Evolutionary conservation across 192 early-diverging fungal genomes (phyloP), one percentile per base, ranked within the genome.

Genomic region (Mortierella alpina): DNA sequence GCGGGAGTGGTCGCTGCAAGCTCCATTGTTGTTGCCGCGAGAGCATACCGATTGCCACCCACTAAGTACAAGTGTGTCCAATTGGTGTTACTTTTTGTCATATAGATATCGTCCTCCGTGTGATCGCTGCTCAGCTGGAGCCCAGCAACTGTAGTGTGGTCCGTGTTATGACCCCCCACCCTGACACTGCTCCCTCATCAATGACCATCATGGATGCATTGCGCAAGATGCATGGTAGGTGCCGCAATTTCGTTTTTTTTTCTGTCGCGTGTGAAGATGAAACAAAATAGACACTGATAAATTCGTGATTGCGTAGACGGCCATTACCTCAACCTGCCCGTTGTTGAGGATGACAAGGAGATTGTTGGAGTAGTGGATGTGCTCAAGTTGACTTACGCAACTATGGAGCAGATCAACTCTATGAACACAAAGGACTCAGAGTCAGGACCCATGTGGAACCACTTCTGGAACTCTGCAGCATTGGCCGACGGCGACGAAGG

Each of bases 131-230:
- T 70, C 90, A 93, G 17, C 84, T 98, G 59, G 92, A 96, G 75
- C 96, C 98, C 68, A 87, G 86, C 59, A 95, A 91, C 39, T 97
- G 96, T 75, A 92, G 92, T 54, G 97, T 99, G 48, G 94, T 97
- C 31, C 93, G 96, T 73, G 98, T 99, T 14, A 99, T 99, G 98
- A 96, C 95, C 9, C 95, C 95, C 61, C 91, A 96, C 64, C 95
- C 95, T 8, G 94, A 96, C 83, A 92, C 92, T 10, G 92, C 91
- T 31, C 68, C 88, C 46, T 85, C 92, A 42, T 72, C 86, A 65
- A 93, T 90, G 59, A 89, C 92, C 63, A 93, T 96, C 69, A 84
- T 95, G 61, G 94, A 95, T 59, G 95, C 93, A 18, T 86, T 96
- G 66, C 92, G 90, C 77, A 91, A 90, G 75, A 96, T 96, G 95